These are phyloP conservation scores for Penicillium bialowiezense DNA, from an alignment of 495 filamentous ascomycete genomes.

Conservation along the genomic window DNA sequence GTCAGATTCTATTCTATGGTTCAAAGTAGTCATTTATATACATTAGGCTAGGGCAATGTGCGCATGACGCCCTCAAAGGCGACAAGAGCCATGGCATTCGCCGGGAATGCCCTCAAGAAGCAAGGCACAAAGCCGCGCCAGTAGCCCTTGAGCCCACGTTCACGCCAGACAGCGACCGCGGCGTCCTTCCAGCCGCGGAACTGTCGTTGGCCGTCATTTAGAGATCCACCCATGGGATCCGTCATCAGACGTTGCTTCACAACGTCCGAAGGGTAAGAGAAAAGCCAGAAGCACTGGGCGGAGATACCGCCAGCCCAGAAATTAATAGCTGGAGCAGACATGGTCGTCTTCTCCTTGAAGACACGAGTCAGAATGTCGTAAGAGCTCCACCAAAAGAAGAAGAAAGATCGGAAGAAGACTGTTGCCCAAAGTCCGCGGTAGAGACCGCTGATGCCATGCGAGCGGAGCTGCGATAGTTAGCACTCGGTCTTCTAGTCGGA, in stretches of 20 bases:
- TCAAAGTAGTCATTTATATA: not conserved
- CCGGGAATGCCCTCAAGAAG: slow-evolving; percentile 91
- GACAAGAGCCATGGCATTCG: slow-evolving; percentile 90
- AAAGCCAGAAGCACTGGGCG: slow-evolving; percentile 92
- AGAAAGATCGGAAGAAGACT: slow-evolving; percentile 83
- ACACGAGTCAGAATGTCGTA: slow-evolving; percentile 79
- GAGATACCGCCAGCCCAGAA: slow-evolving; percentile 96
- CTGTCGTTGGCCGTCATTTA: slow-evolving; percentile 63
- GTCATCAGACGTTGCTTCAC: slow-evolving; percentile 99
- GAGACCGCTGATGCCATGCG: slow-evolving; percentile 73
- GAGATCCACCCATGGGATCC: slow-evolving; percentile 70
- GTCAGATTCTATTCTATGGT: too few species aligned
- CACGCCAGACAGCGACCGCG: slow-evolving; percentile 68
- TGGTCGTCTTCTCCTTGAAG: slow-evolving; percentile 61
- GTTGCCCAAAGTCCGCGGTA: slow-evolving; percentile 86
- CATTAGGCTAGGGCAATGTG: slow-evolving; percentile 50
- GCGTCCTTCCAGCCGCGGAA: slow-evolving; percentile 81
- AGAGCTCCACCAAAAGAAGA: slow-evolving; percentile 96
- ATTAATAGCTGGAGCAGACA: slow-evolving; percentile 79
- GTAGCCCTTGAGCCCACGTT: slow-evolving; percentile 74
- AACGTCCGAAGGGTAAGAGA: slow-evolving; percentile 88
- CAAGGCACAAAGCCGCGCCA: slow-evolving; percentile 95
- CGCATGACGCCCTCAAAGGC: slow-evolving; percentile 94
- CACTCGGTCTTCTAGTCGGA: not conserved
- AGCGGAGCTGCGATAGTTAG: slow-evolving; percentile 30